Base-by-base conservation (phyloP, 1,284 basidiomycete species). In the Irpex sp. region DNA sequence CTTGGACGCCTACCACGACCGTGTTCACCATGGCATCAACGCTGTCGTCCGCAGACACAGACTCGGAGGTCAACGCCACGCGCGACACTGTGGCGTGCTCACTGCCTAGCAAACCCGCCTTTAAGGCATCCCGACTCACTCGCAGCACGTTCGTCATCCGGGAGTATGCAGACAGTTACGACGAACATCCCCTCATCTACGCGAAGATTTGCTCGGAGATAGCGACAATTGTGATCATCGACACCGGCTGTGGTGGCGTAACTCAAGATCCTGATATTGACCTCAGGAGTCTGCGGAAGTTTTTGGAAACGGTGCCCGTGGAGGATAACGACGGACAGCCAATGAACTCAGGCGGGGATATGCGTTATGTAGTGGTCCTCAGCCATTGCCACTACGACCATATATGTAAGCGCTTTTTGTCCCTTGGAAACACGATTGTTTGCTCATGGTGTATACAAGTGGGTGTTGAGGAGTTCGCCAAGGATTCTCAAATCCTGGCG, bases 341-440 rank as follows among this genome's bases (percentile, higher is more conserved):
- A 19, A 70, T 85, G 63, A 85, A 86, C 65, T 71, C 71, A 47
- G 71, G 68, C 3, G 78, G 77, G 4, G 69, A 61, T 43, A 69
- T 81, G 75, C 68, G 70, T 37, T 86, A 86, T 63, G 68, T 81
- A 26, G 76, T 85, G 5, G 79, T 80, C 13, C 73, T 78, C 51
- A 83, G 78, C 21, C 84, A 86, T 69, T 84, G 82, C 61, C 83
- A 85, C 64, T 84, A 84, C 65, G 83, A 85, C 66, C 83, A 85
- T 67, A 85, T 85, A 50, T 72, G 83, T 85, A 71, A 62, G 81
- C 72, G 47, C 21, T 46, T 13, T n/a, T 1, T 50, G 1, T 2
- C 3, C 33, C 37, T 50, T 39, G 21, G 11, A 51, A 9, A 9
- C 4, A 15, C 19, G 49, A 4, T 26, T 13, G 9, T 17, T 17